Evolutionary conservation across 2,329 filamentous ascomycete species (phyloP).

Genomic region (Volutella citrinella): DNA sequence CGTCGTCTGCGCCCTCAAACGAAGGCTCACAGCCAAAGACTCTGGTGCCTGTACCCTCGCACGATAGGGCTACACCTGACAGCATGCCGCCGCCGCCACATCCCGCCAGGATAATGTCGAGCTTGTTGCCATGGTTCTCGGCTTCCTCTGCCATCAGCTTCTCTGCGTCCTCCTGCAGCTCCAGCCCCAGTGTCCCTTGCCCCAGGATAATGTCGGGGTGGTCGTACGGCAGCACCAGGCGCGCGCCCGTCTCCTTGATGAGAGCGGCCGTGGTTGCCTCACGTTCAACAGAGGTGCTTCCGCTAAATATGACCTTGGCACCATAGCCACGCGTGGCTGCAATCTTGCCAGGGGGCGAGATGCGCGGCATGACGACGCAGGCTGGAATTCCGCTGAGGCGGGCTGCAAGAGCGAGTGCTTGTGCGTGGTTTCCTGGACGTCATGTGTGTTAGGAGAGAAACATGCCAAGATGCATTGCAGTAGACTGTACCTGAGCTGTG

Average conservation of each 20-base stretch:
- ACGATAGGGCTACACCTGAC: too few species aligned
- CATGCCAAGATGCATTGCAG: too few species aligned
- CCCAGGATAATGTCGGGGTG: constrained; percentile 87
- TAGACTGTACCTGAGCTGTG: constrained; percentile 70
- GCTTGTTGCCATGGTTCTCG: too few species aligned
- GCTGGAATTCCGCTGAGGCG: constrained; percentile 69
- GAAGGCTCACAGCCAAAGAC: too few species aligned
- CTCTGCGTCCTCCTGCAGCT: constrained; percentile 64
- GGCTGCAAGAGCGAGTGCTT: constrained; percentile 83
- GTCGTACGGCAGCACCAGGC: constrained; percentile 83
- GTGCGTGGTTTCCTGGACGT: constrained; percentile 78
- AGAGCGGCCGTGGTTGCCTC: constrained; percentile 70
- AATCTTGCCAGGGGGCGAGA: constrained; percentile 78
- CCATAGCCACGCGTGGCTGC: constrained; percentile 75
- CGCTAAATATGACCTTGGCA: constrained; percentile 74
- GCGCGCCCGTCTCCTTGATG: constrained; percentile 66
- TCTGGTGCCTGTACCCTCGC: too few species aligned
- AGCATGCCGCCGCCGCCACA: too few species aligned
- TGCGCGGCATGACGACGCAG: constrained; percentile 85
- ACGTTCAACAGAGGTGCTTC: constrained; percentile 73
- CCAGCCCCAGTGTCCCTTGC: constrained; percentile 80
- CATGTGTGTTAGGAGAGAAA: neutral
- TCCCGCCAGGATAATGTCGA: too few species aligned
- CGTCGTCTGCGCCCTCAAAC: too few species aligned
- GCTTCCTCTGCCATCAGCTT: too few species aligned